Evolutionary conservation across 2,329 filamentous ascomycete genomes (phyloP).

Genomic region (Hyphodiscus sp.): DNA sequence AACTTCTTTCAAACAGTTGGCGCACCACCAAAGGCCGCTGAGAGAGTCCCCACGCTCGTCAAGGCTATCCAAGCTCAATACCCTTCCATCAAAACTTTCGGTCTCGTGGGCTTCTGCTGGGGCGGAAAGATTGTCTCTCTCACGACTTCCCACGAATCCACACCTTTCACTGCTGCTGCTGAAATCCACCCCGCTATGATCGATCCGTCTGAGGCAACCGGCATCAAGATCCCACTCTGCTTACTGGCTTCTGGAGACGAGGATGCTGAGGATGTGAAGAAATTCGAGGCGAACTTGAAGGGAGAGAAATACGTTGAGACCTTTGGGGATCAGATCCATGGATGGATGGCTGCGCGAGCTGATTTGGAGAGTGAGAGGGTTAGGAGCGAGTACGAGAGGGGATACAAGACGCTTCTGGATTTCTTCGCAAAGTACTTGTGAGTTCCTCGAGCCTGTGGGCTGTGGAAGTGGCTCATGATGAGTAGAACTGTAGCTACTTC

Average conservation of each 20-base stretch:
- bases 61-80: conserved; percentile 42
- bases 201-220: conserved; percentile 52
- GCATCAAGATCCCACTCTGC: conserved; percentile 54
- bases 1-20: conserved; percentile 44
- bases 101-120: conserved; percentile 29
- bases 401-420: conserved; percentile 39
- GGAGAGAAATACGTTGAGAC: conserved; percentile 42
- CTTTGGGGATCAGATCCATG: conserved; percentile 45
- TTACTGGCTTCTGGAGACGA: conserved; percentile 64
- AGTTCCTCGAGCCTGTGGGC: not conserved
- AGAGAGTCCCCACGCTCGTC: conserved; percentile 45
- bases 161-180: conserved; percentile 47
- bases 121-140: conserved; percentile 29
- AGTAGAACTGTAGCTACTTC: not conserved
- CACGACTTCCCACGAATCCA: conserved; percentile 13
- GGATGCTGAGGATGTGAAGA: conserved; percentile 35
- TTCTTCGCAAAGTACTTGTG: conserved; percentile 38
- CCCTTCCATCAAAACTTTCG: conserved; percentile 44
- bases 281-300: conserved; percentile 38
- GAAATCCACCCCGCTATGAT: conserved; percentile 57
- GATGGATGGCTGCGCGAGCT: conserved; percentile 52
- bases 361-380: conserved; percentile 40
- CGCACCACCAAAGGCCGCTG: conserved; percentile 32
- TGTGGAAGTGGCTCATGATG: not conserved
- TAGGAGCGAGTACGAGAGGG: conserved; percentile 41